A percentile compares a stretch with the other conserved stretches of the same genome.
Evolutionary conservation across 1,139 yeast genomes (phyloP).

Genomic region (Kodamaea anthophila): DNA sequence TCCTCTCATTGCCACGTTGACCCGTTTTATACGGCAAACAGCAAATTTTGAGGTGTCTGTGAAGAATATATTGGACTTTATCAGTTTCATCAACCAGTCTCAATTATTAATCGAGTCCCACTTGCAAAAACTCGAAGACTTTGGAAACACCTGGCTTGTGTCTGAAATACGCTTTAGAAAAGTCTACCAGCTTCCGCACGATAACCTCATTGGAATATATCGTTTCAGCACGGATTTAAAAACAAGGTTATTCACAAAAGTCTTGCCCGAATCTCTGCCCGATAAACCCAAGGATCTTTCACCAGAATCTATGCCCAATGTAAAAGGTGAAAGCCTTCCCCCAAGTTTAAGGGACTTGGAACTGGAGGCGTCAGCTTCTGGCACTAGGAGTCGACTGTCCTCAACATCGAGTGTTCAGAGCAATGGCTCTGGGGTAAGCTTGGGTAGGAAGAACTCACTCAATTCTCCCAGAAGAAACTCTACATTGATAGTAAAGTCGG

Average conservation of each 20-base stretch:
- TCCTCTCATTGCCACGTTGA: constrained; percentile 43
- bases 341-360: constrained; percentile 15
- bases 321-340: constrained; percentile 9
- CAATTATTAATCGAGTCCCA: constrained; percentile 18
- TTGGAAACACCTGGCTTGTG: constrained; percentile 30
- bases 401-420: constrained; percentile 14
- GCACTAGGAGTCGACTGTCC: constrained; percentile 21
- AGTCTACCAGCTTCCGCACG: constrained; percentile 26
- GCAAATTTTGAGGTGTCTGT: constrained; percentile 30
- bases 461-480: constrained; percentile 19
- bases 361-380: constrained; percentile 11
- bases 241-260: constrained; percentile 6
- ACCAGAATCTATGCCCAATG: too few relatives aligned
- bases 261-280: too few relatives aligned
- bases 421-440: constrained; percentile 9
- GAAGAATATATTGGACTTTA: constrained; percentile 35
- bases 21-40: constrained; percentile 44
- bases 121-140: constrained; percentile 25
- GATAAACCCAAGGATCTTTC: too few relatives aligned
- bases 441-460: constrained; percentile 14
- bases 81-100: constrained; percentile 28
- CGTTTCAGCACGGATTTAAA: constrained; percentile 10
- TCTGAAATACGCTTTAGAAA: constrained; percentile 35
- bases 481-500: not conserved
- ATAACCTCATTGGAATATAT: constrained; percentile 17